Evolutionary conservation across 139 green algal species (phyloP).

Genomic region (Micractinium conductrix): DNA sequence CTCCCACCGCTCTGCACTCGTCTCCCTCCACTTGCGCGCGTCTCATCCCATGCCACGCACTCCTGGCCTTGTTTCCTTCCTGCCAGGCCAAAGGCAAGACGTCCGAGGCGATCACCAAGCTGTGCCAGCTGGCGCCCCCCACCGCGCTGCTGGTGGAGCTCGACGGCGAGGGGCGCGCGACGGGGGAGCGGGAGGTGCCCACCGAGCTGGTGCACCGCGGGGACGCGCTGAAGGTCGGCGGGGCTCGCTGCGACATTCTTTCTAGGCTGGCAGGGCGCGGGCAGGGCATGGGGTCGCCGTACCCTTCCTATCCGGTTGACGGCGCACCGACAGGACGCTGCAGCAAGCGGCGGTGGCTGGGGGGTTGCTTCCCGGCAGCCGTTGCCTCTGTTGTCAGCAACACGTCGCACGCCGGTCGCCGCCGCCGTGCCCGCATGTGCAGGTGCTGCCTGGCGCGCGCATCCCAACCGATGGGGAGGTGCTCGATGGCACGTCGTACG

Average conservation of each 20-base stretch:
- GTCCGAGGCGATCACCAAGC: constrained; percentile 80
- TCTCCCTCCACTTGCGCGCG: no score
- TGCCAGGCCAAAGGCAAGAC: constrained; percentile 82
- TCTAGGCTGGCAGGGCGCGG: not conserved
- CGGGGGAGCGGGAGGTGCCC: constrained; percentile 73
- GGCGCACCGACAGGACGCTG: no score
- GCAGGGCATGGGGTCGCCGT: not conserved
- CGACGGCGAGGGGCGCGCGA: constrained; percentile 53
- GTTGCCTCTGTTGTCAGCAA: no score
- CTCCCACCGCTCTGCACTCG: no score
- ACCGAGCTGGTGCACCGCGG: constrained; percentile 83
- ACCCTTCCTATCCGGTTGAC: not conserved
- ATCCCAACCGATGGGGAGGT: constrained; percentile 92
- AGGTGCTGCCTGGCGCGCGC: constrained; percentile 83
- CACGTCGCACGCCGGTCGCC: no score
- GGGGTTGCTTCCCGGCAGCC: no score
- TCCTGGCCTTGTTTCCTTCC: no score
- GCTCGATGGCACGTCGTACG: constrained; percentile 75
- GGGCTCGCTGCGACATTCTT: not conserved
- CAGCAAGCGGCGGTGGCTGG: no score
- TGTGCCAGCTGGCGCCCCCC: constrained; percentile 81
- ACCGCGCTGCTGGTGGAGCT: constrained; percentile 81
- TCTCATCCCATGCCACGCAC: no score
- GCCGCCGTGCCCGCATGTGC: no score
- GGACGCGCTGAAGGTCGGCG: constrained; percentile 87